Conservation (phyloP, 2,329 filamentous ascomycete genomes). For the Aspergillus aculeatus region DNA sequence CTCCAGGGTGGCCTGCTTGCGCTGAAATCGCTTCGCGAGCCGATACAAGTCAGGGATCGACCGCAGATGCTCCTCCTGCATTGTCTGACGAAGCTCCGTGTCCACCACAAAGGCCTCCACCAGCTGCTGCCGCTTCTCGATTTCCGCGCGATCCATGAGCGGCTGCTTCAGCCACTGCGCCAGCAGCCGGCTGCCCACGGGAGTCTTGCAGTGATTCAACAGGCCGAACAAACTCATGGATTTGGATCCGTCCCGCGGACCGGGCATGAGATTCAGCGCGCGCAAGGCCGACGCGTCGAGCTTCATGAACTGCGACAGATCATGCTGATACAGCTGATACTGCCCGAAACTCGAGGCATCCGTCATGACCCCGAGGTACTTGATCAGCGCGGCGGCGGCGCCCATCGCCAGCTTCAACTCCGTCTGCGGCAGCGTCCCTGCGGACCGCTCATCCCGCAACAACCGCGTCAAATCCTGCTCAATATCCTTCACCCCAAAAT, state of each 20-base stretch:
- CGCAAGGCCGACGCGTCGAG: constrained; percentile 91
- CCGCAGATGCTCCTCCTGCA: constrained; percentile 93
- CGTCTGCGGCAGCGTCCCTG: constrained; percentile 77
- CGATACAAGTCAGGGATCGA: constrained; percentile 93
- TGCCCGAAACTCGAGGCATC: constrained; percentile 95
- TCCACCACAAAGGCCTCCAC: constrained; percentile 94
- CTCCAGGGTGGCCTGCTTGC: constrained; percentile 84
- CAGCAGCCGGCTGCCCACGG: constrained; percentile 82
- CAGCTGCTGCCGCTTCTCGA: constrained; percentile 86
- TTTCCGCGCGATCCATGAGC: constrained; percentile 84
- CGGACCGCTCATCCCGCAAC: constrained; percentile 79
- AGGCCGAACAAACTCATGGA: constrained; percentile 95
- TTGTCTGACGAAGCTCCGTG: constrained; percentile 87
- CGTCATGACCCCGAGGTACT: constrained; percentile 86
- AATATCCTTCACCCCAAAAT: constrained; percentile 88
- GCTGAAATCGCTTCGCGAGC: constrained; percentile 90
- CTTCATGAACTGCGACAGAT: constrained; percentile 97
- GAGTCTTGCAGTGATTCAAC: constrained; percentile 96
- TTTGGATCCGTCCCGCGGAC: constrained; percentile 89
- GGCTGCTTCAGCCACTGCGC: constrained; percentile 98
- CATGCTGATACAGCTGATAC: constrained; percentile 95
- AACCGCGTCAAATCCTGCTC: constrained; percentile 89
- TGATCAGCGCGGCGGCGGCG: constrained; percentile 87
- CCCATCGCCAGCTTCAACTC: constrained; percentile 96
- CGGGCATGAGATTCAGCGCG: constrained; percentile 95